Evolutionary conservation across 1,284 basidiomycete species (phyloP), one percentile per base, ranked within the genome.

Genomic region (Cryptococcus hybrid): DNA sequence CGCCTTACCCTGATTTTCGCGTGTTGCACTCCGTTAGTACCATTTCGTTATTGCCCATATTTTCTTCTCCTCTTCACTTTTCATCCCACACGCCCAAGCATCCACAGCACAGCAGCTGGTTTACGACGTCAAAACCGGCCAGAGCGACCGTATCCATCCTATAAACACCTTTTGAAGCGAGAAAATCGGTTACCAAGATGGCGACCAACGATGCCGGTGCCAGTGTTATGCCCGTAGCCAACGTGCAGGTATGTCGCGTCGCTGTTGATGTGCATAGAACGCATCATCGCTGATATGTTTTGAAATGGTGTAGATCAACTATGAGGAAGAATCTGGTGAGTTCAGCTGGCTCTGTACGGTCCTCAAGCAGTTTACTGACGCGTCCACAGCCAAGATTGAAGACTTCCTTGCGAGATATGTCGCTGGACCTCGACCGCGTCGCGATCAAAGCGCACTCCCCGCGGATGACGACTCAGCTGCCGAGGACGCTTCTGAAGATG

Each of bases 391-490:
- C 15, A 66, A 69, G 57, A 78, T 78, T 55, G 61, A 64, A 45
- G 68, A 74, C 34, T 78, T 79, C 57, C 62, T 79, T 5, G 64
- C 67, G 34, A 61, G 63, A 34, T 79, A 68, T 53, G 71, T 74
- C 3, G 60, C 69, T 9, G 68, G 59, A 15, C 59, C 58, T 30
- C 63, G 67, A 51, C 52, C 48, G 4, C 52, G 61, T 39, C 48
- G 65, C 42, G 48, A 61, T n/a, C 46, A 39, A 4, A 35, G 8
- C 12, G 39, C 45, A n/a, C 12, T 49, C 9, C 52, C 44, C 15
- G 48, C 81, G 34, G 80, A 82, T 52, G 82, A 85, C 67, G 85
- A 87, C 69, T 88, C 89, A 12, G 64, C 66, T 38, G 58, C 51
- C 3, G 69, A 58, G 13, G 70, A 68, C 63, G 80, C 92, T 56